Evolutionary conservation across 1,284 basidiomycete species (phyloP).

Genomic region (Sanghuangporus weigelae): DNA sequence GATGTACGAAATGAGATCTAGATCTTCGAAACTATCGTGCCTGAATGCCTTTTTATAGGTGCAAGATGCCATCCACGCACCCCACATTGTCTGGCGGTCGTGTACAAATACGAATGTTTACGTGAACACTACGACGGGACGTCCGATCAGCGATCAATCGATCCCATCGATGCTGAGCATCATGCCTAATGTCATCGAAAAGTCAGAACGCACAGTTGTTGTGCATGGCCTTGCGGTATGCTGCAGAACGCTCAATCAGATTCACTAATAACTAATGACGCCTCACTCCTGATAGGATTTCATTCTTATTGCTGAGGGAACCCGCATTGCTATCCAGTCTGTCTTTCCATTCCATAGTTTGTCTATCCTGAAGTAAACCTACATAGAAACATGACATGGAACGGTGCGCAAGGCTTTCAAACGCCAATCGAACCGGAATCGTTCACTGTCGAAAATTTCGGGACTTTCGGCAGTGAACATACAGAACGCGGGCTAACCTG

Average conservation of each 20-base stretch:
- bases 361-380: background rate
- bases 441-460: slow-evolving; percentile 33
- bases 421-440: slow-evolving; percentile 32
- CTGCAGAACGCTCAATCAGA: background rate
- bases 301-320: slow-evolving; percentile 51
- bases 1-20: slow-evolving; percentile 27
- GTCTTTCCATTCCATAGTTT: slow-evolving; percentile 18
- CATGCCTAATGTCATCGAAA: slow-evolving; percentile 36
- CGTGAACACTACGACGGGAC: slow-evolving; percentile 32
- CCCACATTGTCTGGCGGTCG: slow-evolving; percentile 45
- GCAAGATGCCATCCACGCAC: slow-evolving; percentile 56
- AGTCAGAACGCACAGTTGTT: slow-evolving; percentile 35
- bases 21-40: background rate
- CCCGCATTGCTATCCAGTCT: slow-evolving; percentile 52
- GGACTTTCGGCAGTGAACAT: slow-evolving; percentile 32
- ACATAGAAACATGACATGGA: slow-evolving; percentile 36
- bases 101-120: slow-evolving; percentile 45
- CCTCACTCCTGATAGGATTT: slow-evolving; percentile 35
- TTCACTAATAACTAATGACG: background rate
- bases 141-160: slow-evolving; percentile 29
- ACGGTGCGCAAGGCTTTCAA: slow-evolving; percentile 36
- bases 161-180: slow-evolving; percentile 35
- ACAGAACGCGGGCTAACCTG: slow-evolving; percentile 33
- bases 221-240: slow-evolving; percentile 27
- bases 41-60: slow-evolving; percentile 30